Percentiles rank a stretch among this genome's conserved stretches.
These are phyloP conservation scores for Ashbya aceris DNA, from an alignment of 1,139 yeast genomes.

Conservation along the genomic window DNA sequence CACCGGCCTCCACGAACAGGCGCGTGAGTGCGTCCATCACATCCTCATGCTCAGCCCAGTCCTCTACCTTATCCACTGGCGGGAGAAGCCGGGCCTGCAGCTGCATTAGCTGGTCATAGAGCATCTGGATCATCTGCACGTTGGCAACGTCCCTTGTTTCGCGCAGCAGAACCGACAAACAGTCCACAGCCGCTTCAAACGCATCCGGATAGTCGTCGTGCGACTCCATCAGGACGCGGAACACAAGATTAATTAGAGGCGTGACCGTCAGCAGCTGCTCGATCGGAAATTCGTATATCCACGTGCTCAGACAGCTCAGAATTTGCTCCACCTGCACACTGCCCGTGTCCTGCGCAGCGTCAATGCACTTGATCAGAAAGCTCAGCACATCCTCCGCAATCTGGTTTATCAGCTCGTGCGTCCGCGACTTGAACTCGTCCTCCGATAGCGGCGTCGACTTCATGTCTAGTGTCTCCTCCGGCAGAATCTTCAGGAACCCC, in stretches of 20 bases:
- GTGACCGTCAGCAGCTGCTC: conserved; percentile 54
- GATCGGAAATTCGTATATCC: conserved; percentile 82
- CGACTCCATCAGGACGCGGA: conserved; percentile 45
- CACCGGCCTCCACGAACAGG: conserved; percentile 86
- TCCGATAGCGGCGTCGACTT: conserved; percentile 73
- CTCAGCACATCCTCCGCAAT: conserved; percentile 64
- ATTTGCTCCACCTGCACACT: conserved; percentile 31
- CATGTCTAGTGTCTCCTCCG: conserved; percentile 80
- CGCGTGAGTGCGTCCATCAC: conserved; percentile 64
- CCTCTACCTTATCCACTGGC: conserved; percentile 15
- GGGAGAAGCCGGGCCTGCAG: conserved; percentile 32
- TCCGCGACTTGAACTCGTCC: conserved; percentile 63
- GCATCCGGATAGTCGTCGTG: conserved; percentile 41
- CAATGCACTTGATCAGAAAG: conserved; percentile 41
- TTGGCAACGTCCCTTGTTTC: conserved; percentile 75
- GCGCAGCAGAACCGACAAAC: conserved; percentile 65
- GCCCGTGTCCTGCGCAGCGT: conserved; percentile 32
- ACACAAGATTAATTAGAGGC: conserved; percentile 56
- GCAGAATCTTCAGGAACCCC: conserved; percentile 76
- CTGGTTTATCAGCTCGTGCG: conserved; percentile 49
- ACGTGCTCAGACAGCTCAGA: conserved; percentile 71
- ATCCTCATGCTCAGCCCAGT: conserved; percentile 33
- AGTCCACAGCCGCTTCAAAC: conserved; percentile 82
- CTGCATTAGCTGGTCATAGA: conserved; percentile 58
- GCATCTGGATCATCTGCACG: conserved; percentile 50